These are phyloP conservation scores for Tilletia walkeri DNA, from an alignment of 1,284 basidiomycete genomes.

Conservation along the genomic window DNA sequence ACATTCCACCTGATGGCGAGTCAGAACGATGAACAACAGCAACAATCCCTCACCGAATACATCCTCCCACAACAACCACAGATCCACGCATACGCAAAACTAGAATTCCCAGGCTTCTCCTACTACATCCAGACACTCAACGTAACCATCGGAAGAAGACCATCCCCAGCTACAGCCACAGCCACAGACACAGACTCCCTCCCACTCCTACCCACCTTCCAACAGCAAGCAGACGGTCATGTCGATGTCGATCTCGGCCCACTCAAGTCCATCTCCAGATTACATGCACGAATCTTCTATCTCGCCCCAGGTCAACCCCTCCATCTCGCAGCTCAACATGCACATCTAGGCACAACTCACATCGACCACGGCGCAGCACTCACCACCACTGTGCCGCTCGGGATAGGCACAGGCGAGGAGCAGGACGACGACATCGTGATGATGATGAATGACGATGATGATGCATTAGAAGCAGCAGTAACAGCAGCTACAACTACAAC, in stretches of 20 bases:
- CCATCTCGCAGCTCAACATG: background rate
- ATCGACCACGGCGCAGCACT: too few species aligned
- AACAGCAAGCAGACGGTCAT: constrained; percentile 36
- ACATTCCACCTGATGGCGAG: too few species aligned
- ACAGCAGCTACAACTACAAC: too few species aligned
- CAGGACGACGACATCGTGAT: too few species aligned
- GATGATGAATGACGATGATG: too few species aligned
- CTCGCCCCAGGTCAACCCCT: constrained; percentile 24
- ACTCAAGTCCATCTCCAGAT: constrained; percentile 90
- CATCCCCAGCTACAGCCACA: constrained; percentile 19
- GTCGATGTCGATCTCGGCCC: constrained; percentile 91
- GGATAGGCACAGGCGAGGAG: too few species aligned
- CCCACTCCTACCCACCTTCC: background rate
- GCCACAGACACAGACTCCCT: background rate
- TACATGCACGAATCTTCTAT: constrained; percentile 87
- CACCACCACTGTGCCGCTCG: too few species aligned
- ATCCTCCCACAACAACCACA: constrained; percentile 30
- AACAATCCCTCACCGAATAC: too few species aligned
- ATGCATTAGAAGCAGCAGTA: too few species aligned
- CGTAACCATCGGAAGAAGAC: constrained; percentile 67
- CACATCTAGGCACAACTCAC: too few species aligned
- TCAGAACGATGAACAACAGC: too few species aligned
- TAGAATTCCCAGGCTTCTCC: constrained; percentile 85
- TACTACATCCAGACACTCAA: constrained; percentile 79
- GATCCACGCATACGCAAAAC: constrained; percentile 86